Evolutionary conservation across 495 filamentous ascomycete species (phyloP), one percentile per base, ranked within the genome.

Genomic region (Penicillium parvum): DNA sequence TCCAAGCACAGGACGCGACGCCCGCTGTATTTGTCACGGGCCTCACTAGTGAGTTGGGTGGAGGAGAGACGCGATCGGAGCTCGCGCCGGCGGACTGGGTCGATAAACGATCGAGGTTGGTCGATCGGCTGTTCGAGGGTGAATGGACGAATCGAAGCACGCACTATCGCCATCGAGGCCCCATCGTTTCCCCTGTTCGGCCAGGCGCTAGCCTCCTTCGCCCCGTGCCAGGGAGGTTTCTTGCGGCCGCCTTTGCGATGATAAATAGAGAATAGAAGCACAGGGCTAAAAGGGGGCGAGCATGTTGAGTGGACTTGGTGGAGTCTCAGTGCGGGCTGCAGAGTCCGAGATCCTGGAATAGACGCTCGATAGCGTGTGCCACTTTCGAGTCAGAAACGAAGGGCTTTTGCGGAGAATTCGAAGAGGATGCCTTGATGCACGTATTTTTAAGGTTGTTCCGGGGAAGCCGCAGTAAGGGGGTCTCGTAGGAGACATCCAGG

Each of bases 31-130:
- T 52, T 52, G 52, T 52, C 52, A 55, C 9, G 12, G 41, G 35
- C n/a, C n/a, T n/a, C n/a, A n/a, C n/a, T n/a, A n/a, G n/a, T n/a
- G n/a, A n/a, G n/a, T n/a, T n/a, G n/a, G n/a, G n/a, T n/a, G n/a
- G n/a, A n/a, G n/a, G n/a, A n/a, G n/a, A n/a, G n/a, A n/a, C 29
- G 20, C 45, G 49, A 52, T 56, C 52, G 27, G 22, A 49, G 30
- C 27, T 23, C 37, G 41, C 19, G 19, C 47, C 34, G 23, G 20
- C n/a, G 12, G 20, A 11, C 20, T 44, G 49, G 53, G 28, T 42
- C 43, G 33, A 45, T 43, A 40, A 33, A 40, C 18, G 41, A 56
- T 53, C 53, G 52, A 46, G 29, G 17, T 42, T n/a, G n/a, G 40
- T 35, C 45, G 49, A 49, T 49, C 47, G 26, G 11, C 21, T 47